A percentile compares a stretch with the other conserved stretches of the same genome.
Evolutionary conservation across 2,329 filamentous ascomycete genomes (phyloP).

Genomic region (Xylogone sp.): DNA sequence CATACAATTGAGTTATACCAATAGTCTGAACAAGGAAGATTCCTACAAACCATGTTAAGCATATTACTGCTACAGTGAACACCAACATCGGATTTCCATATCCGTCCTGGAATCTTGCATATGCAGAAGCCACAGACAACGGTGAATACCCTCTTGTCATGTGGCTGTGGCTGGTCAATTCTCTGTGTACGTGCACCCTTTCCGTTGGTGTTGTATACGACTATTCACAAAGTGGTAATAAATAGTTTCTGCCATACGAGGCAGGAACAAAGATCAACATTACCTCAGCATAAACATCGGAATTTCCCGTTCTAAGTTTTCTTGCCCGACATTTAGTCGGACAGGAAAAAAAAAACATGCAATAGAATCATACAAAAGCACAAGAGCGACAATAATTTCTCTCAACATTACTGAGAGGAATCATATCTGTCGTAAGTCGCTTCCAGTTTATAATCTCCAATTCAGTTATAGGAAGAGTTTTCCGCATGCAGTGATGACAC

Average conservation of each 20-base stretch:
- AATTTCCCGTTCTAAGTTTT: neutral
- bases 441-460: neutral
- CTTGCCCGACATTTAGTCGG: neutral
- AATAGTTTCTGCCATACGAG: neutral
- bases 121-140: neutral
- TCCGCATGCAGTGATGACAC: slow-evolving; percentile 57
- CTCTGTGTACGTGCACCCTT: neutral
- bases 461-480: neutral
- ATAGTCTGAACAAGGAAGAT: slow-evolving; percentile 52
- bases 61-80: slow-evolving; percentile 38
- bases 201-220: neutral
- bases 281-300: neutral
- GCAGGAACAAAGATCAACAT: neutral
- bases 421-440: neutral
- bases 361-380: neutral
- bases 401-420: neutral
- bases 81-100: slow-evolving; percentile 18
- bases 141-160: neutral
- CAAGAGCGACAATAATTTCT: neutral
- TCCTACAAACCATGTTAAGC: slow-evolving; percentile 48
- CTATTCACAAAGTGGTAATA: neutral
- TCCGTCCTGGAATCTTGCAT: neutral
- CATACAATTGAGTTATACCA: slow-evolving; percentile 53
- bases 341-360: neutral
- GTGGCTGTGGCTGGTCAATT: neutral